Base-by-base conservation (phyloP, 2,329 filamentous ascomycete species). In the Talaromyces funiculosus region DNA sequence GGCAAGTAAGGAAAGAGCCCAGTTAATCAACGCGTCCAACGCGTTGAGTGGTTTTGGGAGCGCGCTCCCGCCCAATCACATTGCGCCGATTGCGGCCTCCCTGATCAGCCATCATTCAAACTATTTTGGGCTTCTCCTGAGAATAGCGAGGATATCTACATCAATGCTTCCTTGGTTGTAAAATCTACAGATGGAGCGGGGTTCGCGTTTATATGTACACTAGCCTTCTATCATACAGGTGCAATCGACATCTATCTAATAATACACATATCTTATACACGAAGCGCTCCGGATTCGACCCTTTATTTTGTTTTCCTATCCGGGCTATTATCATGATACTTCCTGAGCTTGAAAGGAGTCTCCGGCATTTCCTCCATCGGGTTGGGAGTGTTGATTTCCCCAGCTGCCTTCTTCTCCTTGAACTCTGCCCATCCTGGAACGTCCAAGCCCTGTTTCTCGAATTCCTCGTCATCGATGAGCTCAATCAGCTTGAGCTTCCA, bases 401-500 rank as follows among this genome's bases (percentile, higher is more conserved):
- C 63, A 31, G 49, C 45, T 6, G 49, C 55, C 24, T 29, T 53
- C 24, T 57, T 55, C 54, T 65, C n/a, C 38, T 65, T 61, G 33
- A 62, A 59, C 57, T 75, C 73, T 58, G 79, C 75, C 81, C 81
- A 84, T 1, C 82, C 82, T 16, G 81, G 81, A 40, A 75, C 80
- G 14, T 71, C 74, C 20, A 81, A 69, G 1, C 79, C 80, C 45
- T 70, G 67, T 12, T 71, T 71, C 53, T 77, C 75, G 64, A 81
- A 85, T 22, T 83, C 77, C 37, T 79, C 77, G 61, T 86, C 84
- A 12, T 76, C 73, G 4, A 86, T 71, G 43, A 87, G 77, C 49
- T 79, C 78, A 31, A 86, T 77, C 22, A 85, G 73, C 66, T 82
- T 82, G 37, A 86, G 76, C 66, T 82, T 85, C 78, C 82, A 84